These are phyloP conservation scores for Dissophora ornata DNA, from an alignment of 192 early-diverging fungal species.

Conservation along the genomic window DNA sequence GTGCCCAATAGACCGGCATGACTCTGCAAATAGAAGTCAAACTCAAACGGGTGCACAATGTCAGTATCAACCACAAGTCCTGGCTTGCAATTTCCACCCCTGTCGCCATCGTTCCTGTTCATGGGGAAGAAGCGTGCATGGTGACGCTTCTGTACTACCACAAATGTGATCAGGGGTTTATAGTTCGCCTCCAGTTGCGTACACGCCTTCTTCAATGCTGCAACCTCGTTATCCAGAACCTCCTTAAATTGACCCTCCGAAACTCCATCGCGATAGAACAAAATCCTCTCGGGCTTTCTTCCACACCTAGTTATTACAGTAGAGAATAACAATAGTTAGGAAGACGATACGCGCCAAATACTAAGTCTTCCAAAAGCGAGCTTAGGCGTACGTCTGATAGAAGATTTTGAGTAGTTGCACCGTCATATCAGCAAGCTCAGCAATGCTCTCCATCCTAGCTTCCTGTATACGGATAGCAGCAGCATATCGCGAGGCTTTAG, in stretches of 20 bases:
- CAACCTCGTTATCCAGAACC: constrained; percentile 78
- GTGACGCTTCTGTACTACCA: constrained; percentile 91
- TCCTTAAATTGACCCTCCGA: constrained; percentile 86
- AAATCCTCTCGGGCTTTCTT: constrained; percentile 78
- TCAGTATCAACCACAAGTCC: constrained; percentile 84
- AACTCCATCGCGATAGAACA: constrained; percentile 92
- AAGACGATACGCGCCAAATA: no score
- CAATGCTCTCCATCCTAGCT: constrained; percentile 76
- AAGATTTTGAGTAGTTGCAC: constrained; percentile 75
- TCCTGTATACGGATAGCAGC: constrained; percentile 71
- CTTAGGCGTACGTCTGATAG: constrained; percentile 47
- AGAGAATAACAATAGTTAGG: not conserved
- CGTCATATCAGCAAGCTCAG: constrained; percentile 72
- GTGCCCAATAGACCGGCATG: constrained; percentile 95
- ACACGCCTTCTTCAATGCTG: constrained; percentile 70
- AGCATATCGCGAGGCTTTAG: constrained; percentile 69
- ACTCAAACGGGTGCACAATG: constrained; percentile 82
- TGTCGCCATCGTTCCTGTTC: constrained; percentile 68
- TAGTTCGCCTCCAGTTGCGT: constrained; percentile 74
- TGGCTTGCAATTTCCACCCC: constrained; percentile 82
- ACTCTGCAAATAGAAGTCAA: constrained; percentile 91
- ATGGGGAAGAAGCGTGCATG: constrained; percentile 88
- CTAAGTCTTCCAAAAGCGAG: no score
- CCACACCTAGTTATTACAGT: constrained; percentile 63
- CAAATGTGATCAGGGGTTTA: constrained; percentile 83